Evolutionary conservation across 352 stramenopile genomes (phyloP).

Genomic region (Elongisporangium prolatum): DNA sequence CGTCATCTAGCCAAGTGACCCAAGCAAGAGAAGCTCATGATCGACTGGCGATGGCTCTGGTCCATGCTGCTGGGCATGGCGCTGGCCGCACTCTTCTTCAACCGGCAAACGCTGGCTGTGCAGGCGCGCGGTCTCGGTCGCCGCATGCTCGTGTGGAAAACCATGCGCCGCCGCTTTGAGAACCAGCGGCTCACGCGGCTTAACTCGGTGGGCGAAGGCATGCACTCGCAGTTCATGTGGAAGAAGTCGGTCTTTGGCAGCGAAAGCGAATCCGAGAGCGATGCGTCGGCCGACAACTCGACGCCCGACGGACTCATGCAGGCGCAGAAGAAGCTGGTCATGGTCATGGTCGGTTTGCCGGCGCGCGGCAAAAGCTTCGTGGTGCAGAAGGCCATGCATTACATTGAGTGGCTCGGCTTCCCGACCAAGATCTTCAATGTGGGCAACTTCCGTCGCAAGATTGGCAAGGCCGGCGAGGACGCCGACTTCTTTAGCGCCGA

Average conservation of each 20-base stretch:
- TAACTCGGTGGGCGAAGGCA: slow-evolving; percentile 54
- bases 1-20: neutral
- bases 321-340: slow-evolving; percentile 86
- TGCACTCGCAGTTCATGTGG: slow-evolving; percentile 80
- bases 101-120: slow-evolving; percentile 44
- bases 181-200: slow-evolving; percentile 69
- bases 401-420: slow-evolving; percentile 91
- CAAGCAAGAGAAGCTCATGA: neutral
- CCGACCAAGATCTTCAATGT: slow-evolving; percentile 95
- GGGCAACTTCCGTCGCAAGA: slow-evolving; percentile 87
- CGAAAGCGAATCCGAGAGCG: slow-evolving; percentile 28
- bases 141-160: slow-evolving; percentile 59
- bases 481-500: slow-evolving; percentile 90
- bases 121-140: slow-evolving; percentile 38
- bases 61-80: slow-evolving; percentile 11
- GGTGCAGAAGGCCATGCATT: slow-evolving; percentile 89
- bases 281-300: slow-evolving; percentile 15
- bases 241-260: slow-evolving; percentile 25
- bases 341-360: slow-evolving; percentile 93
- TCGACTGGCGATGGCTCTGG: slow-evolving; percentile 18
- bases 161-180: slow-evolving; percentile 71
- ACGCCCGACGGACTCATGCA: slow-evolving; percentile 51
- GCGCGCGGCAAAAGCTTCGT: slow-evolving; percentile 96
- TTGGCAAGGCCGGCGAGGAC: slow-evolving; percentile 63
- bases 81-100: slow-evolving; percentile 39